Conservation (phyloP, 345 rosid species). For the Acer campestre region DNA sequence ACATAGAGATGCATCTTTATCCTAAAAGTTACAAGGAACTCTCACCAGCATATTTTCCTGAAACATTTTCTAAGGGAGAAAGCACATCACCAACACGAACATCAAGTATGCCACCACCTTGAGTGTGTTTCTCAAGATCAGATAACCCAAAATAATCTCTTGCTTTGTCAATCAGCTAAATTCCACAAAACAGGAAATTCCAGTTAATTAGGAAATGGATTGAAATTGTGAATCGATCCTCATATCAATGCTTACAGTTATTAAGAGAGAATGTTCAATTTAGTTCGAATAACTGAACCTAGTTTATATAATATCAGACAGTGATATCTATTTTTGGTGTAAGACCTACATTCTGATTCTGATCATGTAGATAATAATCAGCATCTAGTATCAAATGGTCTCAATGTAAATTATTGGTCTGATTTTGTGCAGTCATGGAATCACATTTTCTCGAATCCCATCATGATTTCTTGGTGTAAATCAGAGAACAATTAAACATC, state of each 20-base stretch:
- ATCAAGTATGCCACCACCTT: slow-evolving; percentile 55
- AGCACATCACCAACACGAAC: slow-evolving; percentile 69
- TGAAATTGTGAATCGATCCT: neutral
- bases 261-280: neutral
- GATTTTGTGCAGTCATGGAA: too few species aligned
- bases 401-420: too few species aligned
- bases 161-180: slow-evolving; percentile 68
- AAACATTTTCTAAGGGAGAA: slow-evolving; percentile 34
- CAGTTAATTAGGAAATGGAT: neutral
- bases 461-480: neutral
- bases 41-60: slow-evolving; percentile 68
- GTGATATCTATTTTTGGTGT: neutral
- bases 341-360: neutral
- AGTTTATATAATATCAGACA: neutral
- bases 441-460: neutral
- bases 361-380: neutral
- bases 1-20: neutral
- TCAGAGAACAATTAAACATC: too few species aligned
- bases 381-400: too few species aligned
- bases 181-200: slow-evolving; percentile 23
- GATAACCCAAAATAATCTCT: slow-evolving; percentile 68
- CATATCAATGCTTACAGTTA: neutral
- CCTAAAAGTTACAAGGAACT: neutral
- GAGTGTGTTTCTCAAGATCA: slow-evolving; percentile 58
- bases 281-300: neutral